A percentile compares a stretch with the other conserved stretches of the same genome.
Evolutionary conservation across 441 rosid species (phyloP).

Genomic region (Manihot esculenta): DNA sequence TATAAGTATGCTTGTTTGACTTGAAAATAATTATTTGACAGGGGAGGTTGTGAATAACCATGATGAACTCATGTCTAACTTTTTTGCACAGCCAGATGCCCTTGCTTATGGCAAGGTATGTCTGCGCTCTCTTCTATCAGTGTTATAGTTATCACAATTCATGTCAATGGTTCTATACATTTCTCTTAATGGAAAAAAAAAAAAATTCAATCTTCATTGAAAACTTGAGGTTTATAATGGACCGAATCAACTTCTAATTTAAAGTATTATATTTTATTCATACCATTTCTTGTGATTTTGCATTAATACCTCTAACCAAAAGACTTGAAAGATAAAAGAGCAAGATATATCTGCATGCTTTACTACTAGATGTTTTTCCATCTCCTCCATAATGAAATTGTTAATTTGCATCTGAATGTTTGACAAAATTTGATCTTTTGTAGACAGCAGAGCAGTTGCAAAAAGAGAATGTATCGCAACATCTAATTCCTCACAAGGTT

Average conservation of each 20-base stretch:
- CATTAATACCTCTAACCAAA: background rate
- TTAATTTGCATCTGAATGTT: conserved; percentile 11
- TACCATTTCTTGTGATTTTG: background rate
- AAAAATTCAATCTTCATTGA: background rate
- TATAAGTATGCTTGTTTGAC: background rate
- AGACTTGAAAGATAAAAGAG: background rate
- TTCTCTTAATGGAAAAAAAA: background rate
- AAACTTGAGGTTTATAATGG: background rate
- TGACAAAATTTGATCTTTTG: conserved; percentile 24
- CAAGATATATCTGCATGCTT: background rate
- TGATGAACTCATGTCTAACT: conserved; percentile 99
- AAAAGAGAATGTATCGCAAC: conserved; percentile 65
- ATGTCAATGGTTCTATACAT: background rate
- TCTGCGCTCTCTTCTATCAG: background rate
- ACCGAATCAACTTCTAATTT: background rate
- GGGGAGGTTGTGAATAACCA: conserved; percentile 94
- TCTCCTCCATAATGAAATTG: background rate
- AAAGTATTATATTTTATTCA: background rate
- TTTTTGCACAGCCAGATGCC: conserved; percentile 98
- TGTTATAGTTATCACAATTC: background rate
- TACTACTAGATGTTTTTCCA: background rate
- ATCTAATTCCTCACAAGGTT: conserved; percentile 95
- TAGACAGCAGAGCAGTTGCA: conserved; percentile 81
- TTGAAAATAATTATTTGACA: conserved; percentile 27
- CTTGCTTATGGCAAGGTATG: conserved; percentile 95